These are phyloP conservation scores for Myxozyma kluyveri DNA, from an alignment of 805 yeast genomes.

Conservation along the genomic window DNA sequence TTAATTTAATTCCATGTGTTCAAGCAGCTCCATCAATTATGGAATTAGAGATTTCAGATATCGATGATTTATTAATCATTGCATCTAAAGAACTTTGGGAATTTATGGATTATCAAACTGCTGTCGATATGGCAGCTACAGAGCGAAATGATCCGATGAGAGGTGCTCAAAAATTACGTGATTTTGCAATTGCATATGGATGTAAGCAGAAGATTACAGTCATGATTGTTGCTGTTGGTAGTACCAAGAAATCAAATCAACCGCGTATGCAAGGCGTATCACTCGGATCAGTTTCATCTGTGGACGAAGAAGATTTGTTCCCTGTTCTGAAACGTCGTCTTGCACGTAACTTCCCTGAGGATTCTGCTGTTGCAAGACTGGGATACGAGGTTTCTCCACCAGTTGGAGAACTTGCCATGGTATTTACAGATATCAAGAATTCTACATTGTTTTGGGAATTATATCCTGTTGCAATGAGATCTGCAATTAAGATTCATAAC, in stretches of 20 bases:
- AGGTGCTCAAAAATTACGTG: conserved; percentile 91
- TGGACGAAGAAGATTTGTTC: conserved; percentile 37
- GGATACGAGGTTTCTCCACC: conserved; percentile 84
- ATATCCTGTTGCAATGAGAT: conserved; percentile 89
- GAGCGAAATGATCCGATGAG: conserved; percentile 78
- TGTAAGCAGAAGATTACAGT: conserved; percentile 75
- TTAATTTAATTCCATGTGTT: conserved; percentile 79
- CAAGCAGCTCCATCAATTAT: conserved; percentile 83
- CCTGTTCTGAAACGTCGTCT: conserved; percentile 44
- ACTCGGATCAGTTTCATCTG: conserved; percentile 20
- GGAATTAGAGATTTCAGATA: conserved; percentile 55
- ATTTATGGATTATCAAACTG: conserved; percentile 72
- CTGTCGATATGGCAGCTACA: conserved; percentile 84
- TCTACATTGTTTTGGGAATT: conserved; percentile 93
- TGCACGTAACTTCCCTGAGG: conserved; percentile 37
- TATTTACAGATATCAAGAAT: conserved; percentile 93
- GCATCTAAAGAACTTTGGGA: conserved; percentile 89
- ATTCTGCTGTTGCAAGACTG: conserved; percentile 19
- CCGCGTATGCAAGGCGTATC: conserved; percentile 19
- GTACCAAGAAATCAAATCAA: conserved; percentile 6
- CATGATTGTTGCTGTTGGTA: conserved; percentile 63
- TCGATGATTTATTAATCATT: conserved; percentile 81
- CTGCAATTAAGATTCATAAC: conserved; percentile 93
- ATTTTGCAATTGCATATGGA: conserved; percentile 91
- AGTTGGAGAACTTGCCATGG: conserved; percentile 89